Evolutionary conservation across 2,329 filamentous ascomycete genomes (phyloP), one percentile per base, ranked within the genome.

Genomic region (Trichoderma asperellum): DNA sequence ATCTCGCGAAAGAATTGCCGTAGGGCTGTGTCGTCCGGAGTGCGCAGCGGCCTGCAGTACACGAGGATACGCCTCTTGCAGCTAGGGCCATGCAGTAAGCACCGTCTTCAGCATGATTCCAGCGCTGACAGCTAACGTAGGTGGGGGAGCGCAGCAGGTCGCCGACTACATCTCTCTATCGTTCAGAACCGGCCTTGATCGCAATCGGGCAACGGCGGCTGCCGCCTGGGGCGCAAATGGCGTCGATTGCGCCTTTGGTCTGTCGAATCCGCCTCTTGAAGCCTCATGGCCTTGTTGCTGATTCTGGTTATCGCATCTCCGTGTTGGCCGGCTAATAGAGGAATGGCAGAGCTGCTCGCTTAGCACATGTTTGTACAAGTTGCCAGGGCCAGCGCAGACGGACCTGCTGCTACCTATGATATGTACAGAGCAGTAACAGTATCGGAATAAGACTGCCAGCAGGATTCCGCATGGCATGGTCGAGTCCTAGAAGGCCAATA

Each of bases 11-110:
- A 43, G 40, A 43, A 7, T 16, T 16, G 16, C 14, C 40, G 40
- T 21, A 56, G 32, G 61, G 61, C 49, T 64, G 24, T 64, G 7
- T 43, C 34, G 21, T n/a, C 18, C 16, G 2, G 40, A 43, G 40
- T 18, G 37, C 18, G 24, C 24, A 24, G 24, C 24, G 24, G 24
- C 24, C 24, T 24, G 24, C 16, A 43, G 8, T n/a, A 49, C 12
- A 49, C 47, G 47, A 24, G 21, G n/a, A 21, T 21, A 49, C n/a
- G 47, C 18, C 7, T 21, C 29, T 10, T 32, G 34, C 49, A 55
- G 12, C 35, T 43, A 32, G 49, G n/a, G 24, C 61, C 49, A 64
- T 43, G 61, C 61, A 56, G 49, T 64, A 56, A 64, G 52, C 35
- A 34, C 56, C 61, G 21, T 32, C 24, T 43, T 56, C 49, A 64